Evolutionary conservation across 352 stramenopile genomes (phyloP), one percentile per base, ranked within the genome.

Genomic region (Globisporangium acanthophoron): DNA sequence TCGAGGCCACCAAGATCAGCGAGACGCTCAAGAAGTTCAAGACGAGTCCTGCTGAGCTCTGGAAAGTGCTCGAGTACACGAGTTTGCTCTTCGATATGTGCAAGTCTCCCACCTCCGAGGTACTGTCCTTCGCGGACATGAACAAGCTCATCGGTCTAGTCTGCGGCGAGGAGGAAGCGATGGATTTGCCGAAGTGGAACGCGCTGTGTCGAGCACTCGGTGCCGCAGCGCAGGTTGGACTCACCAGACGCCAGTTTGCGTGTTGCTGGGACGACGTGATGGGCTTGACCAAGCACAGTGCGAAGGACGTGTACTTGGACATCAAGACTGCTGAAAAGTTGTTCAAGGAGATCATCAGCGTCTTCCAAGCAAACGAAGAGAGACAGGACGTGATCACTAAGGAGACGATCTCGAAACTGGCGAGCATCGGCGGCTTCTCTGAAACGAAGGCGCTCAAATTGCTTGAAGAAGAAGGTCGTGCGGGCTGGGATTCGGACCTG

Each of bases 31-130:
- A 76, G 46, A 58, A 65, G 16, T 83, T 87, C 48, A 70, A 80
- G 27, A 82, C 72, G 0, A 78, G 64, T 3, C 76, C 76, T 5
- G 63, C 69, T 0, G 57, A 60, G 33, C 35, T 87, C 0, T 87
- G 76, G 76, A 56, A 81, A 55, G 68, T 79, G 18, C 67, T 87
- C 6, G 76, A 84, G 61, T 85, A 85, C 50, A 80, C 76, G 2
- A 81, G 67, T 39, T 44, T 70, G 18, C 54, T 87, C 6, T 87
- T 83, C 33, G 66, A 78, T 1, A 79, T 78, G 70, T 76, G 62
- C 61, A 76, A 74, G 59, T 39, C 55, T 0, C 60, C 18, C 1
- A 37, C 44, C 35, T 54, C 62, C 2, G 67, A 78, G 11, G 56
- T 63, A 20, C 18, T 87, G 16, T 66, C 41, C 21, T 56, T 74